Conservation (phyloP, 495 filamentous ascomycete genomes). For the Penicillium paradoxum region DNA sequence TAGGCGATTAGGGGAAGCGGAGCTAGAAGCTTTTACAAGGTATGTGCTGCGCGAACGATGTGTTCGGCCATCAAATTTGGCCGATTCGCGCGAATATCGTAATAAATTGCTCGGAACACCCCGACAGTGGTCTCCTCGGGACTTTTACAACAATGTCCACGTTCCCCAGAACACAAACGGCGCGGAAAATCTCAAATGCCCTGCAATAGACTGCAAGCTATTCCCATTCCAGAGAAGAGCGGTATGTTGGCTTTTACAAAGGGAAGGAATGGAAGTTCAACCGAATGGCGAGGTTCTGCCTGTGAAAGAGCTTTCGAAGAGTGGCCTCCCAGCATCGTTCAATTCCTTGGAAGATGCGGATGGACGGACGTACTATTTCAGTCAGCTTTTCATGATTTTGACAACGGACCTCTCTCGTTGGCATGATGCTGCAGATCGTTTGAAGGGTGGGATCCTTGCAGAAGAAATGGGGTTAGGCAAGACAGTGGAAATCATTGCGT, state of each 20-base stretch:
- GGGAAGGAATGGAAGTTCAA: constrained; percentile 49
- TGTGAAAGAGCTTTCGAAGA: constrained; percentile 6
- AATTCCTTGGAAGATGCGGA: constrained; percentile 40
- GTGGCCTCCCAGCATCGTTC: constrained; percentile 32
- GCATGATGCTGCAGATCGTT: constrained; percentile 25
- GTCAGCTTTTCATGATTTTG: constrained; percentile 59
- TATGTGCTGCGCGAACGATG: constrained; percentile 26
- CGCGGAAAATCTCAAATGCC: constrained; percentile 36
- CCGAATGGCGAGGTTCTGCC: constrained; percentile 27
- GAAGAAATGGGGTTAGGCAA: constrained; percentile 98
- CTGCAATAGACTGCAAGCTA: constrained; percentile 45
- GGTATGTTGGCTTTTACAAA: constrained; percentile 61
- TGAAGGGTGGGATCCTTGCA: constrained; percentile 65
- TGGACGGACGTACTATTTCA: constrained; percentile 52
- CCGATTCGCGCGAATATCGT: constrained; percentile 1
- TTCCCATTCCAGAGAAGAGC: constrained; percentile 71
- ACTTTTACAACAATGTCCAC: constrained; percentile 64
- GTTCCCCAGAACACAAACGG: constrained; percentile 43
- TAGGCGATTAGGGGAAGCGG: constrained; percentile 12
- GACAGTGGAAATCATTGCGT: constrained; percentile 79
- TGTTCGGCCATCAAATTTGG: not conserved
- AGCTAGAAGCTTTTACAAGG: constrained; percentile 24
- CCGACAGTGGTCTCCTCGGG: constrained; percentile 44
- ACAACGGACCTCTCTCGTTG: constrained; percentile 49
- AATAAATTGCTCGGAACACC: constrained; percentile 11